phyloP scores from a whole-genome alignment of 2,329 filamentous ascomycete genomes.

The Colletotrichum sp. region DNA sequence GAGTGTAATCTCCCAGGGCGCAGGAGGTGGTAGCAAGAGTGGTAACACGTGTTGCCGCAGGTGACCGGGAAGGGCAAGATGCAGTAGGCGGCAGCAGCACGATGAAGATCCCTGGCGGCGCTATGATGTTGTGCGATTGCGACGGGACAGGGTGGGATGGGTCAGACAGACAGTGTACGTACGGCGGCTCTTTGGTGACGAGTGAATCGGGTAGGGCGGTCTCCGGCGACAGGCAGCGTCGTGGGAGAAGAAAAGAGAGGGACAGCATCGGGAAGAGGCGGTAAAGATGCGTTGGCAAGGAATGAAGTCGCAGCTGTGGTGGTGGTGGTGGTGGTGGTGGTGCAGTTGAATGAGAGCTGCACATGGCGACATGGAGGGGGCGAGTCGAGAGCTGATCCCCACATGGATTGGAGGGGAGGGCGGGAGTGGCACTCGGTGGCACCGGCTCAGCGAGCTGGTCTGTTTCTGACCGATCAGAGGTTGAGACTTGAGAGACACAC shows the following conservation, averaged over 20 bases:
- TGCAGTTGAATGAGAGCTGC: neutral
- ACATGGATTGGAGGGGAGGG: neutral
- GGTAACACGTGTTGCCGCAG: slow-evolving; percentile 22
- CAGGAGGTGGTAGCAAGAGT: slow-evolving; percentile 3
- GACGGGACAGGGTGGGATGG: neutral
- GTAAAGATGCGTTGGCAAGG: slow-evolving; percentile 13
- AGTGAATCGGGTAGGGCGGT: neutral
- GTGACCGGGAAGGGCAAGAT: slow-evolving; percentile 8
- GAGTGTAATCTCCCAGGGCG: neutral
- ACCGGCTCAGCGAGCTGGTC: neutral
- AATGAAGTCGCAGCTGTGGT: neutral
- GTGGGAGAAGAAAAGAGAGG: neutral
- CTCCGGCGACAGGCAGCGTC: neutral
- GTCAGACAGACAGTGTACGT: neutral
- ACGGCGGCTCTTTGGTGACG: neutral
- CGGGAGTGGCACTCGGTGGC: neutral
- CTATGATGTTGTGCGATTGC: neutral
- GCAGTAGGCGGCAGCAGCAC: slow-evolving; percentile 12
- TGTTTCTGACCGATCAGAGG: neutral
- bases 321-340: neutral
- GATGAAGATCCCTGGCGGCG: slow-evolving; percentile 8
- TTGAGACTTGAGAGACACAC: neutral
- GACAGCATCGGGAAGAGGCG: neutral
- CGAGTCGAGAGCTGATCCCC: neutral
- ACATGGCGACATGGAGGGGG: neutral